phyloP scores from a whole-genome alignment of 192 early-diverging fungal species.

The Obelidium mucronatum region DNA sequence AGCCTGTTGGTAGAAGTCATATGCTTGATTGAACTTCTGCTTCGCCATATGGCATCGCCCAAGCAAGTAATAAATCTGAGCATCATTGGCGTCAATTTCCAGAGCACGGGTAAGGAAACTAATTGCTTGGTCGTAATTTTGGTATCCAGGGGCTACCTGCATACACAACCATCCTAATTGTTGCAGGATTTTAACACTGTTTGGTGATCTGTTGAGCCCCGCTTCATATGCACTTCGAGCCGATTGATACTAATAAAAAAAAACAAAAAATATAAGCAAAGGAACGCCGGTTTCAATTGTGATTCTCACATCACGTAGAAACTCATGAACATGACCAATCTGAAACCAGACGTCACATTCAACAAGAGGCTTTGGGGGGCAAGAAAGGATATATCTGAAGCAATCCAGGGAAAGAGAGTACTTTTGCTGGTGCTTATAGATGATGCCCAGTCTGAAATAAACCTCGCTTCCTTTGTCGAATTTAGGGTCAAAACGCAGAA shows the following conservation, averaged over 20 bases:
- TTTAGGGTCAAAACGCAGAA: constrained; percentile 92
- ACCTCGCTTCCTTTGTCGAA: constrained; percentile 99
- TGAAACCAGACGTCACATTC: constrained; percentile 99
- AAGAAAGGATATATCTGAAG: constrained; percentile 87
- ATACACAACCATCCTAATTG: constrained; percentile 98
- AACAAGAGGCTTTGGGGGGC: constrained; percentile 92
- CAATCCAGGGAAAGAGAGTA: constrained; percentile 79
- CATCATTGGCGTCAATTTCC: constrained; percentile 76
- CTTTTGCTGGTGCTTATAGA: constrained; percentile 93
- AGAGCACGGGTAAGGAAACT: constrained; percentile 83
- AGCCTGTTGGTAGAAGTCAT: constrained; percentile 97
- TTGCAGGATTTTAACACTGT: constrained; percentile 94
- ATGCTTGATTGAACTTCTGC: constrained; percentile 93
- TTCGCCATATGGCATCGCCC: constrained; percentile 97
- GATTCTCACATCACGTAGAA: constrained; percentile 84
- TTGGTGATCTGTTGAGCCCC: constrained; percentile 86
- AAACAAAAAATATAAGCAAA: constrained; percentile 16
- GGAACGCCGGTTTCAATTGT: not conserved
- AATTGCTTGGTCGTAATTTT: constrained; percentile 86
- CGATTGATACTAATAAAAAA: constrained; percentile 46
- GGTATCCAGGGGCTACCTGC: constrained; percentile 81
- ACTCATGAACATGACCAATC: constrained; percentile 96
- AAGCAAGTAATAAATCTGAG: constrained; percentile 94
- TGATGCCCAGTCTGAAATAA: constrained; percentile 96
- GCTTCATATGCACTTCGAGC: constrained; percentile 94